Percentiles rank a stretch among this genome's conserved stretches.
Evolutionary conservation across 345 rosid species (phyloP).

Genomic region (Corchorus capsularis): DNA sequence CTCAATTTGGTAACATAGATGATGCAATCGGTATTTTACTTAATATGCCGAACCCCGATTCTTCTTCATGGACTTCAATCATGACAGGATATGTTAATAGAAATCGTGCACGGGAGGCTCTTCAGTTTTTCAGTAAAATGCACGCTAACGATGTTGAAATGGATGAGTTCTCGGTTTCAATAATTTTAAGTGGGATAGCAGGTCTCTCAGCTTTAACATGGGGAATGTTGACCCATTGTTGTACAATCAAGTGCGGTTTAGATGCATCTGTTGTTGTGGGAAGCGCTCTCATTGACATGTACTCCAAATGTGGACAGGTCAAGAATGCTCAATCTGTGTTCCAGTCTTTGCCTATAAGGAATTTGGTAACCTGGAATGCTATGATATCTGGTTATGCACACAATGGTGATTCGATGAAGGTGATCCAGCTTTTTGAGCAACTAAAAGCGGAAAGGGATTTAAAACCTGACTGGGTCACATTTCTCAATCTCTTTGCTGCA

Average conservation of each 20-base stretch:
- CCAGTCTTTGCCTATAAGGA: conserved; percentile 46
- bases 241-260: conserved; percentile 41
- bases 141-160: conserved; percentile 40
- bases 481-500: conserved; percentile 69
- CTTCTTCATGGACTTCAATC: conserved; percentile 87
- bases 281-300: conserved; percentile 79
- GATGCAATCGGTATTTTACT: conserved; percentile 49
- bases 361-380: conserved; percentile 73
- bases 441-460: conserved; percentile 41
- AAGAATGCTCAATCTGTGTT: conserved; percentile 55
- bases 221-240: conserved; percentile 69
- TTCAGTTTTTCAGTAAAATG: conserved; percentile 58
- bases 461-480: conserved; percentile 68
- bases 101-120: conserved; percentile 48
- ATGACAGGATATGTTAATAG: conserved; percentile 67
- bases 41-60: conserved; percentile 55
- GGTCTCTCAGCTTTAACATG: conserved; percentile 54
- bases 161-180: conserved; percentile 67
- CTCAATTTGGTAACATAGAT: conserved; percentile 57
- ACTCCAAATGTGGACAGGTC: conserved; percentile 73
- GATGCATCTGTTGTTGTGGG: conserved; percentile 58
- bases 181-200: conserved; percentile 63
- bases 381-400: conserved; percentile 77
- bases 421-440: conserved; percentile 46
- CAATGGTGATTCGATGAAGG: conserved; percentile 54